These are phyloP conservation scores for Tarenaya hassleriana DNA, from an alignment of 345 rosid species.

Conservation along the genomic window DNA sequence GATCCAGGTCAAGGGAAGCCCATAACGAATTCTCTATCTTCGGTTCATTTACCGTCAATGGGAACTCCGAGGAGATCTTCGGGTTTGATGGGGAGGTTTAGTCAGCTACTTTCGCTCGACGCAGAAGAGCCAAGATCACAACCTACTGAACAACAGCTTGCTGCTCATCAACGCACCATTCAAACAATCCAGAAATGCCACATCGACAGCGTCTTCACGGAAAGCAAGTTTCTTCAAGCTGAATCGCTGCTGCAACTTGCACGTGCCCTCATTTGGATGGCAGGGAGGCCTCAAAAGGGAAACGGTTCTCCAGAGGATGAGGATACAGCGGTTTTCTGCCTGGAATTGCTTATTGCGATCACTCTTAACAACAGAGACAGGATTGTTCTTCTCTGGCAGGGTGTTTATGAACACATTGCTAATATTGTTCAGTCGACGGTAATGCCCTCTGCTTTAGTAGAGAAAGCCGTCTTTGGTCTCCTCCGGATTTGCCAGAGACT, in stretches of 20 bases:
- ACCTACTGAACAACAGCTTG: constrained; percentile 96
- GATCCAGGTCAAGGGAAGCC: constrained; percentile 87
- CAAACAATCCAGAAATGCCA: constrained; percentile 98
- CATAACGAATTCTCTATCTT: constrained; percentile 60
- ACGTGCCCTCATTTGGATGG: constrained; percentile 92
- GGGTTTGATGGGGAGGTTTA: constrained; percentile 98
- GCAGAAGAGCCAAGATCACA: constrained; percentile 97
- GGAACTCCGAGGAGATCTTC: constrained; percentile 97
- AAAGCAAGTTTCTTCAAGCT: constrained; percentile 95
- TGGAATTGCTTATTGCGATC: constrained; percentile 91
- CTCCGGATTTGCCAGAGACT: constrained; percentile 93
- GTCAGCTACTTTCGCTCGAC: constrained; percentile 97
- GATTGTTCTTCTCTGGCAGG: constrained; percentile 91
- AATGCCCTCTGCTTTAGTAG: constrained; percentile 87
- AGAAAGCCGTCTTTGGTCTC: constrained; percentile 96
- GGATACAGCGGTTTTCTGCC: constrained; percentile 98
- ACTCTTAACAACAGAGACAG: constrained; percentile 94
- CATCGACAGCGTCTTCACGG: constrained; percentile 91
- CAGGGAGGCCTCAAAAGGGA: constrained; percentile 95
- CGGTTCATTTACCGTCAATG: constrained; percentile 67
- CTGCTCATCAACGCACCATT: constrained; percentile 94
- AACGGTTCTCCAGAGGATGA: constrained; percentile 91
- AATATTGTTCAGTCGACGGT: constrained; percentile 91
- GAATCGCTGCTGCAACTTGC: constrained; percentile 91
- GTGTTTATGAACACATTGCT: constrained; percentile 96